Conservation (phyloP, 805 yeast genomes). For the Sugiyamaella marilandica region DNA sequence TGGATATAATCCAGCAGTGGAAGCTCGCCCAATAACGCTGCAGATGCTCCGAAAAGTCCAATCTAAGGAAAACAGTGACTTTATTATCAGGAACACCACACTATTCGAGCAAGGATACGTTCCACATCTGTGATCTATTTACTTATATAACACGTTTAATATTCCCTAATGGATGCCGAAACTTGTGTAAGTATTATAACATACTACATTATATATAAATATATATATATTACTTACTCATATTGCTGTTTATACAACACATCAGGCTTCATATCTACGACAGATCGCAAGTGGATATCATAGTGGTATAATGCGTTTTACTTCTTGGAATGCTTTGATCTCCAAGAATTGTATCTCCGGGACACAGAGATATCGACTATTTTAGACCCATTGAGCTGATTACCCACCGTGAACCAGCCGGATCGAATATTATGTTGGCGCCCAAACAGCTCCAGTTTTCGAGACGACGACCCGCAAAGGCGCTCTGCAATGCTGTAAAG, state of each 20-base stretch:
- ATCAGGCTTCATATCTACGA: too few relatives aligned
- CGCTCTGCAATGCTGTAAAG: slow-evolving; percentile 80
- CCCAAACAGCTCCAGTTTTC: slow-evolving; percentile 87
- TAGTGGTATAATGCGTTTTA: too few relatives aligned
- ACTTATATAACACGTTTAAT: too few relatives aligned
- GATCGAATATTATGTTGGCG: slow-evolving; percentile 78
- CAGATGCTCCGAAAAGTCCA: slow-evolving; percentile 7
- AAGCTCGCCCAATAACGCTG: slow-evolving; percentile 12
- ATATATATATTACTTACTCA: too few relatives aligned
- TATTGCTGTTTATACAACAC: too few relatives aligned
- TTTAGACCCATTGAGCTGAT: slow-evolving; percentile 60
- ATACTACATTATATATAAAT: too few relatives aligned
- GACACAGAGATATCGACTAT: slow-evolving; percentile 42
- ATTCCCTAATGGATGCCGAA: too few relatives aligned
- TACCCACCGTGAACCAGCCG: slow-evolving; percentile 85
- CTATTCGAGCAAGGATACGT: neutral
- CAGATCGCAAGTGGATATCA: too few relatives aligned
- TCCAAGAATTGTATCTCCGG: slow-evolving; percentile 15
- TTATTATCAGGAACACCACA: neutral
- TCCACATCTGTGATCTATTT: neutral
- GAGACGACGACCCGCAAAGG: slow-evolving; percentile 66
- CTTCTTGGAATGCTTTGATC: neutral
- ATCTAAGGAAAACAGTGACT: slow-evolving; percentile 2
- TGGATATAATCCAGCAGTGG: slow-evolving; percentile 27
- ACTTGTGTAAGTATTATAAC: too few relatives aligned